phyloP scores from a whole-genome alignment of 352 stramenopile species.

The Pythium chondricola region DNA sequence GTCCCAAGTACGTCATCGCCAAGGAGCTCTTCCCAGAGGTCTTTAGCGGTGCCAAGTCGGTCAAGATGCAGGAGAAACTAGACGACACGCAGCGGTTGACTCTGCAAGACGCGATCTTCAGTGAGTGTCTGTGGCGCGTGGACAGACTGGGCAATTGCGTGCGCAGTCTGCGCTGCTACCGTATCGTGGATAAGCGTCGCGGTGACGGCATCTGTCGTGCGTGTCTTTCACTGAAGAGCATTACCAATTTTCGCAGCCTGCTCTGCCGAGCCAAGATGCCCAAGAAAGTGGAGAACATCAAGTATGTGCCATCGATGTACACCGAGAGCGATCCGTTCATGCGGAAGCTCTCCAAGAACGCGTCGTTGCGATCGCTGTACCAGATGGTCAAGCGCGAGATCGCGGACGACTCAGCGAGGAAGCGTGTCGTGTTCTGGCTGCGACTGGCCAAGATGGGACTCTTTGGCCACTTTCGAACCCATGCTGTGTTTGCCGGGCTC shows the following conservation, averaged over 20 bases:
- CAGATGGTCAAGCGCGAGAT: constrained; percentile 42
- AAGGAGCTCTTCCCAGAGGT: constrained; percentile 64
- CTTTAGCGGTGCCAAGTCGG: constrained; percentile 46
- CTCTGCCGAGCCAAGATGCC: constrained; percentile 61
- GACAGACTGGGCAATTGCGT: constrained; percentile 70
- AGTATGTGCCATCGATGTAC: constrained; percentile 69
- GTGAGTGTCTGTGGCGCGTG: constrained; percentile 74
- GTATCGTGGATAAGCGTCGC: constrained; percentile 28
- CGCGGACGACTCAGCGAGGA: constrained; percentile 17
- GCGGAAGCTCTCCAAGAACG: constrained; percentile 74
- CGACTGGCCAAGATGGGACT: constrained; percentile 67
- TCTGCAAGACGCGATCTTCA: constrained; percentile 68
- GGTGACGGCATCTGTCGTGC: constrained; percentile 50
- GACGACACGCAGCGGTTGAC: constrained; percentile 41
- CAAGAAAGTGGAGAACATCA: constrained; percentile 76
- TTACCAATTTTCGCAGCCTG: constrained; percentile 74
- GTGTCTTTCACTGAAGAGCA: constrained; percentile 54
- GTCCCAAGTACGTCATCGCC: constrained; percentile 75
- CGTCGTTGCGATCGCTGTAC: constrained; percentile 58
- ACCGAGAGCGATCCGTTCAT: constrained; percentile 75
- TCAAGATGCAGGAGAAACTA: constrained; percentile 62
- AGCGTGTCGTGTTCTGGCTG: constrained; percentile 60
- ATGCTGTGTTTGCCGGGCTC: constrained; percentile 69
- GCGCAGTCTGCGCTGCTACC: constrained; percentile 60
- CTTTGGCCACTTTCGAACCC: constrained; percentile 60